phyloP scores from a whole-genome alignment of 1,284 basidiomycete genomes.

The Rhodotorula sp. region DNA sequence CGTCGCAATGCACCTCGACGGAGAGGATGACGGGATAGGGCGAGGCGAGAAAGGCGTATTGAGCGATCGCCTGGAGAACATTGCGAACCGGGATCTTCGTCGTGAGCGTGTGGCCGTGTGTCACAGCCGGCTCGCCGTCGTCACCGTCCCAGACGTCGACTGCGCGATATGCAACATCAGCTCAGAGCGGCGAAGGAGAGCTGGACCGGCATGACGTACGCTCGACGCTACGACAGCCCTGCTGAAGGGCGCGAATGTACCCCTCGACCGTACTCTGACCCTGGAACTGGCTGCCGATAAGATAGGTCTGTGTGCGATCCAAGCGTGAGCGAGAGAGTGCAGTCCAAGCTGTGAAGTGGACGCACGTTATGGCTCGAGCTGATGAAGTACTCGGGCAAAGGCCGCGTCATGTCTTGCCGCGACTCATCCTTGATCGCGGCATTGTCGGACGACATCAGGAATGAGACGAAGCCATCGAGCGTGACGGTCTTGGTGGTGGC shows the following conservation, averaged over 20 bases:
- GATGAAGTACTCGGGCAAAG: slow-evolving; percentile 84
- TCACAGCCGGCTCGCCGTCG: slow-evolving; percentile 69
- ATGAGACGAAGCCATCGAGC: slow-evolving; percentile 67
- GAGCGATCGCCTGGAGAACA: slow-evolving; percentile 79
- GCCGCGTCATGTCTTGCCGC: slow-evolving; percentile 66
- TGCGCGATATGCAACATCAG: slow-evolving; percentile 47
- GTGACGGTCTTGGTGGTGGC: slow-evolving; percentile 51
- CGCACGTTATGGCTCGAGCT: slow-evolving; percentile 85
- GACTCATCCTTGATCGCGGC: slow-evolving; percentile 57
- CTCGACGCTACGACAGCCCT: slow-evolving; percentile 89
- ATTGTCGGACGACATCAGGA: slow-evolving; percentile 71
- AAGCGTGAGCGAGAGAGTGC: too few species aligned
- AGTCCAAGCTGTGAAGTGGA: background rate
- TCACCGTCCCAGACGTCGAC: slow-evolving; percentile 95
- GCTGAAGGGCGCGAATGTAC: slow-evolving; percentile 87
- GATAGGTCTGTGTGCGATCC: slow-evolving; percentile 63
- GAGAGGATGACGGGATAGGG: slow-evolving; percentile 94
- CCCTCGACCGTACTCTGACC: slow-evolving; percentile 94
- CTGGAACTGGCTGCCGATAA: slow-evolving; percentile 89
- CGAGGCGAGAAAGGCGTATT: slow-evolving; percentile 90
- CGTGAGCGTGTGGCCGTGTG: slow-evolving; percentile 90
- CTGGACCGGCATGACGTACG: slow-evolving; percentile 53
- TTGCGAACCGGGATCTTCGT: slow-evolving; percentile 79
- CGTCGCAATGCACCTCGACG: slow-evolving; percentile 84
- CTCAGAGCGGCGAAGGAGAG: slow-evolving; percentile 2